A percentile compares a stretch with the other conserved stretches of the same genome.
Evolutionary conservation across 2,329 filamentous ascomycete species (phyloP).

Genomic region (Venturia oleaginea): DNA sequence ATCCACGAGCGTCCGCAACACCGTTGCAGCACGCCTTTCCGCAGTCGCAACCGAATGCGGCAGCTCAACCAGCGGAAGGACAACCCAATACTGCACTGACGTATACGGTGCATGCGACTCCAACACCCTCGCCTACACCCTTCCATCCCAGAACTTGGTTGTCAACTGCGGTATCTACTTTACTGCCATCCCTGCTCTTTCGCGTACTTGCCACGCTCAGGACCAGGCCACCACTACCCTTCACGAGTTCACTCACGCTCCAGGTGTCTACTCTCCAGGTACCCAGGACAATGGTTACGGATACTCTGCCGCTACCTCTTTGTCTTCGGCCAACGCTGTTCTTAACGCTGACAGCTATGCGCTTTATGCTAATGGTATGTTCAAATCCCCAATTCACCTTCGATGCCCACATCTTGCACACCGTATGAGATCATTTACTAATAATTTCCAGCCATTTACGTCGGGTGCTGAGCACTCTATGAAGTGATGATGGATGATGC

Average conservation of each 20-base stretch:
- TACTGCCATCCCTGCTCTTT: neutral
- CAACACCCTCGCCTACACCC: constrained; percentile 14
- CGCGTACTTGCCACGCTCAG: constrained; percentile 47
- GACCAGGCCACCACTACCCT: constrained; percentile 57
- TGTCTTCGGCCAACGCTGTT: constrained; percentile 44
- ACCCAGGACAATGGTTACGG: constrained; percentile 52
- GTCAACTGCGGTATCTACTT: constrained; percentile 14
- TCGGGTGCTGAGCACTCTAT: constrained; percentile 1
- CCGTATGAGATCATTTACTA: neutral
- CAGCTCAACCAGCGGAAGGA: constrained; percentile 37
- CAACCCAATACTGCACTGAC: constrained; percentile 52
- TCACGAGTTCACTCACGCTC: constrained; percentile 58
- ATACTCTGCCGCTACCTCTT: constrained; percentile 39
- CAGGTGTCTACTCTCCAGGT: constrained; percentile 43
- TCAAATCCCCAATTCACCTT: too few relatives aligned
- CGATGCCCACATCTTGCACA: too few relatives aligned
- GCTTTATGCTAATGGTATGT: constrained; percentile 42
- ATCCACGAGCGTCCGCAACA: constrained; percentile 34
- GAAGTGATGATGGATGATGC: neutral
- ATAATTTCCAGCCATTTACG: neutral
- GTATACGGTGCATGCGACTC: constrained; percentile 41
- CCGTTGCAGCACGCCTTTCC: constrained; percentile 44
- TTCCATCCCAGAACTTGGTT: constrained; percentile 10
- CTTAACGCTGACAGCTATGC: constrained; percentile 57
- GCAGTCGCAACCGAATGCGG: constrained; percentile 48